phyloP scores from a whole-genome alignment of 1,284 basidiomycete species.

The Ceratobasidium sp. region DNA sequence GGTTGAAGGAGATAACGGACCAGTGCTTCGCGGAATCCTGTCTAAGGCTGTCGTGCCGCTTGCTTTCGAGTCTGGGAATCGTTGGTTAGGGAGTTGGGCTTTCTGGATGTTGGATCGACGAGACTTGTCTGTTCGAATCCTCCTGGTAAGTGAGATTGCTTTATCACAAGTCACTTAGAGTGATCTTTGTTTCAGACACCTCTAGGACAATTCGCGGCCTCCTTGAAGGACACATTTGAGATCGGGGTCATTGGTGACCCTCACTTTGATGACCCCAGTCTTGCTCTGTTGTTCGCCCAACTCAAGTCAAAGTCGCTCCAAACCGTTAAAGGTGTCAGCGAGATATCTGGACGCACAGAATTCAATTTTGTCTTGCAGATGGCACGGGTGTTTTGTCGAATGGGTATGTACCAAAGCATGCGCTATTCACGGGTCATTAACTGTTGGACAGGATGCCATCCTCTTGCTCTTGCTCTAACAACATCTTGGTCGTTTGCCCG shows the following conservation, averaged over 20 bases:
- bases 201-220: constrained; percentile 73
- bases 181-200: constrained; percentile 69
- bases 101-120: constrained; percentile 90
- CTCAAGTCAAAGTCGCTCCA: constrained; percentile 90
- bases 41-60: constrained; percentile 81
- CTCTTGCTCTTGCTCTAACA: constrained; percentile 86
- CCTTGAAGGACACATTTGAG: constrained; percentile 54
- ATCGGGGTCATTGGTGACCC: constrained; percentile 81
- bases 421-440: constrained; percentile 21
- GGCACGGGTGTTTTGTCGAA: constrained; percentile 88
- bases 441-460: constrained; percentile 82
- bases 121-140: constrained; percentile 86
- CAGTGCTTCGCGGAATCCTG: constrained; percentile 78
- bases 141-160: constrained; percentile 68
- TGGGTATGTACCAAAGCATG: constrained; percentile 72
- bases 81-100: constrained; percentile 98
- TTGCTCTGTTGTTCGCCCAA: constrained; percentile 91
- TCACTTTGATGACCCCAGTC: constrained; percentile 90
- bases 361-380: constrained; percentile 96
- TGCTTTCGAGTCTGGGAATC: constrained; percentile 87
- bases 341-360: constrained; percentile 86
- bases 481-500: constrained; percentile 91
- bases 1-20: constrained; percentile 86
- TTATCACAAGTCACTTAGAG: constrained; percentile 23
- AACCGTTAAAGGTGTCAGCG: constrained; percentile 89